Evolutionary conservation across 306 rosid species (phyloP), one percentile per base, ranked within the genome.

Genomic region (Prunus mume): DNA sequence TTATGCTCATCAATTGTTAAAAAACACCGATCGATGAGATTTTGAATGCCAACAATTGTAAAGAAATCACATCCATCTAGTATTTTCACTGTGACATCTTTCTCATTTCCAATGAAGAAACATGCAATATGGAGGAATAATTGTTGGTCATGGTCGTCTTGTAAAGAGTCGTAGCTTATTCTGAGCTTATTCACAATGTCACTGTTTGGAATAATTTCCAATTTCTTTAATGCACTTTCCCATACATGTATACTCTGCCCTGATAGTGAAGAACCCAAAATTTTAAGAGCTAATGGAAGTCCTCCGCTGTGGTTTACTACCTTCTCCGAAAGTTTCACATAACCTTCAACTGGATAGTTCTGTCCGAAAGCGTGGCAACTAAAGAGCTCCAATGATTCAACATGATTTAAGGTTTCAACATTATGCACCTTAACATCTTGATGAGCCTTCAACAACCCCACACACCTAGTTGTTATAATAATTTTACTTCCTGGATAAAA

Each of bases 241-340:
- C 55, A 67, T 43, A 45, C 55, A 20, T 43, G 34, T 43, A 43
- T 3, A 12, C 32, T 20, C 20, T 3, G 15, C 1, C 63, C 63
- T 1, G 63, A 57, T 22, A 57, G 30, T 9, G 30, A 11, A 24
- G 71, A 45, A 45, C 54, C 54, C 3, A 67, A 45, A 43, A 5
- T 22, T 65, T 65, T 1, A 46, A 67, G 54, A 43, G 71, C 71
- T 22, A 67, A 67, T 0, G 71, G 71, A 43, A 67, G 71, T 22
- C 71, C 71, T 20, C 54, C 71, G 18, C 51, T 18, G 18, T 67
- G 12, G 6, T 15, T 3, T 43, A 45, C 71, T 3, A 67, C 9
- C 1, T 28, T 67, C 22, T 43, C 6, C 20, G 54, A 67, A 22
- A 22, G 54, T 6, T 67, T 12, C 17, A 57, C 10, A 14, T 57